Base-by-base conservation (phyloP, 805 yeast genomes). In the Candida ficus region DNA sequence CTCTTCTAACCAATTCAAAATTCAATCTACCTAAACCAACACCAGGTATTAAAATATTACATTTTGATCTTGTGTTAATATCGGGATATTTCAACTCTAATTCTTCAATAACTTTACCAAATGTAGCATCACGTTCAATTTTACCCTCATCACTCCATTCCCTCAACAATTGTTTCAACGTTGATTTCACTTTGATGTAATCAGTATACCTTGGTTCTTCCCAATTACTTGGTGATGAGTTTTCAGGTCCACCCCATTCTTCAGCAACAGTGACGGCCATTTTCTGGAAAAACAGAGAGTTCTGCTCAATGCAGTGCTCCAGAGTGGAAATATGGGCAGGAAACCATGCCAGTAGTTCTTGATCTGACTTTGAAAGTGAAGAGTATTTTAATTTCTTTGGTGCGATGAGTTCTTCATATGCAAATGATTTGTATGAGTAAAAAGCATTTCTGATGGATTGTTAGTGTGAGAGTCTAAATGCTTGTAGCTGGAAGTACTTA, bases 21-120 rank as follows among this genome's bases (percentile, higher is more conserved):
- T 77, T 78, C 38, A 78, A 53, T 37, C 86, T 56, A 0, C 83
- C 86, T 26, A 79, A 60, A 0, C 86, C 86, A 40, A 80, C 73
- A 1, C 87, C 87, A 0, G 86, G 85, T 4, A 76, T 73, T 13
- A 80, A 57, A 0, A 80, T 63, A 29, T 71, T 66, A 11, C 70
- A 44, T 12, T 66, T 37, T 16, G 60, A 68, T 22, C 83, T 55
- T 0, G 42, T 37, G 1, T 43, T 45, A 2, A 65, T 49, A 18
- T 60, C 61, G 0, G 78, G 78, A 46, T 52, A 74, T 35, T 40
- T 60, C 47, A 26, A 53, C 65, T 39, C 57, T 25, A 60, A 35
- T 8, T 31, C 35, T 1, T 53, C 39, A 6, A 75, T 45, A 4
- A 78, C 62, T 19, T 60, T 54, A 0, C 62, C 64, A 51, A 66